Base-by-base conservation (phyloP, 495 filamentous ascomycete genomes). In the Neurospora africana region DNA sequence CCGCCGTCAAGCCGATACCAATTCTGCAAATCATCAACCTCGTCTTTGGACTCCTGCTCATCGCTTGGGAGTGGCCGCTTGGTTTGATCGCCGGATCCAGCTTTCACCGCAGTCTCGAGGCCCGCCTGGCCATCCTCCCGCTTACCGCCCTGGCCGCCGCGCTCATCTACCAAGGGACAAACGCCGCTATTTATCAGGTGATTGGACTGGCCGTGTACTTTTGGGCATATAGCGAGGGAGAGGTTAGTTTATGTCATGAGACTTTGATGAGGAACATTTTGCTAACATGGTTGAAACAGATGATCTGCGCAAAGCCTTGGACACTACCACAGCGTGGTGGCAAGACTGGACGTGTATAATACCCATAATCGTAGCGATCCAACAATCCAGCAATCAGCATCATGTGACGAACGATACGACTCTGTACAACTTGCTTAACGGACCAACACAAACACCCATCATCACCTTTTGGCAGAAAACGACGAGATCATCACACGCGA, bases 211-310 rank as follows among this genome's bases (percentile, higher is more conserved):
- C 79, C 4, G 91, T 93, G 5, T 99, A 97, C 78, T 98, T 98
- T 77, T 98, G 95, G 94, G 96, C 92, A 0, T 98, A 95, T 76
- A 93, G 89, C 74, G 95, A 98, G 83, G 96, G 96, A 80, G 96
- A 99, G 91, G 93, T 70, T 1, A 58, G 11, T 68, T 70, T 65
- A 19, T 39, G 0, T 7, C 33, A 0, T 9, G 35, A 33, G 71
- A 69, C 35, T 21, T n/a, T 30, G 7, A 9, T 19, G 10, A 13
- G 0, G 11, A 9, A 21, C 5, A 33, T 30, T n/a, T 33, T 6
- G 17, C 30, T 74, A 5, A 69, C 47, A 5, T 13, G 15, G 41
- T 19, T 69, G 75, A 74, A 74, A 79, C 74, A 86, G 84, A 84
- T 86, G 72, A 81, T 86, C 69, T 86, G 84, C 77, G 79, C 80